These are phyloP conservation scores for Atkinsonella hypoxylon DNA, from an alignment of 2,329 filamentous ascomycete species.

Conservation along the genomic window DNA sequence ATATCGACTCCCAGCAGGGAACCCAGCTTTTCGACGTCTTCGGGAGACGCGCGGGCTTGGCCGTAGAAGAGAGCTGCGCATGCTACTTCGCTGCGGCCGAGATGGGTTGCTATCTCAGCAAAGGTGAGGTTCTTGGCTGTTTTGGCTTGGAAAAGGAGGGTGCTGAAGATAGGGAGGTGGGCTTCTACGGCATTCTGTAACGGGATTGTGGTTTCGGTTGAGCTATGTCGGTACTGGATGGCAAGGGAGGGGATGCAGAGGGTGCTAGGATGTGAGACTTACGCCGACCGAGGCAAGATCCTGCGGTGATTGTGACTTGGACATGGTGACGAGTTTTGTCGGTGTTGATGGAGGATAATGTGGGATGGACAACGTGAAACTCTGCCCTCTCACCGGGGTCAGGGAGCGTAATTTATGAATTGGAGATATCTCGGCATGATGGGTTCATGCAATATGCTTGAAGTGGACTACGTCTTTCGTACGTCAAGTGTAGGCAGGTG, in stretches of 20 bases:
- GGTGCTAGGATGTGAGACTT: neutral
- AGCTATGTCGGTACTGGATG: too few relatives aligned
- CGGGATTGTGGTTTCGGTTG: neutral
- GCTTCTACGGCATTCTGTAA: constrained; percentile 50
- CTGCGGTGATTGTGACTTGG: neutral
- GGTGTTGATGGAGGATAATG: neutral
- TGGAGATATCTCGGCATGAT: neutral
- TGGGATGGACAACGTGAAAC: neutral
- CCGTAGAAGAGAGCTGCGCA: constrained; percentile 87
- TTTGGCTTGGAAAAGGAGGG: constrained; percentile 62
- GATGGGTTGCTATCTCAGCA: constrained; percentile 58
- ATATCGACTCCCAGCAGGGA: constrained; percentile 49
- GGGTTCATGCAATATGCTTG: neutral
- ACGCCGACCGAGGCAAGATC: constrained; percentile 4
- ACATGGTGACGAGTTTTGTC: neutral
- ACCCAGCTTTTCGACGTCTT: constrained; percentile 56
- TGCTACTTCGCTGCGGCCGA: constrained; percentile 73
- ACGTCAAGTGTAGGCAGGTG: neutral
- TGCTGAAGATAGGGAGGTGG: constrained; percentile 58
- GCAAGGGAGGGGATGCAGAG: too few relatives aligned
- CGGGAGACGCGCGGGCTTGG: constrained; percentile 59
- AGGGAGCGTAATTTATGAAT: neutral
- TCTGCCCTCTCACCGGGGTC: too few relatives aligned
- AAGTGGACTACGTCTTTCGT: neutral
- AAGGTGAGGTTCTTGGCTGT: constrained; percentile 65